phyloP scores from a whole-genome alignment of 2,329 filamentous ascomycete species.

The Colletotrichum ledebouriae region DNA sequence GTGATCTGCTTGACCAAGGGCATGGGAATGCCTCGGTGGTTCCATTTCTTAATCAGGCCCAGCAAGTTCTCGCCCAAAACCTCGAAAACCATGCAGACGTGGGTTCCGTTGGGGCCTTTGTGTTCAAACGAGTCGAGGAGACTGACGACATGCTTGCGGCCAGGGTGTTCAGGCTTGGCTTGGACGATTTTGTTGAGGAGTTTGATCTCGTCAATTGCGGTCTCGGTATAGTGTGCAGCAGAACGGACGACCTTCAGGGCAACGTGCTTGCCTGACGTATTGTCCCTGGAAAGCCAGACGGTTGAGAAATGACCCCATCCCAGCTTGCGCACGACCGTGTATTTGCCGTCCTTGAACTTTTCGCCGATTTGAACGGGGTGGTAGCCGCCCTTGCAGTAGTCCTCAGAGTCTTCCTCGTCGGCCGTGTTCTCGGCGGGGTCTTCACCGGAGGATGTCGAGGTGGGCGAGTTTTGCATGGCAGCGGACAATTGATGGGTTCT shows the following conservation, averaged over 20 bases:
- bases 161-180: slow-evolving; percentile 94
- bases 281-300: slow-evolving; percentile 88
- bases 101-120: slow-evolving; percentile 94
- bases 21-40: slow-evolving; percentile 97
- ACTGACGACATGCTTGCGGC: slow-evolving; percentile 94
- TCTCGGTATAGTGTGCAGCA: slow-evolving; percentile 98
- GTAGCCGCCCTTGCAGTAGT: slow-evolving; percentile 99
- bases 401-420: slow-evolving; percentile 98
- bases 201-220: slow-evolving; percentile 98
- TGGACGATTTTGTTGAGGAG: slow-evolving; percentile 96
- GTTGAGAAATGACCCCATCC: slow-evolving; percentile 99
- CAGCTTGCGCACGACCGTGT: slow-evolving; percentile 95
- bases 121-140: slow-evolving; percentile 97
- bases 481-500: slow-evolving; percentile 68
- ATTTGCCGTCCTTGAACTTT: slow-evolving; percentile 97
- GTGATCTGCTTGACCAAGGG: slow-evolving; percentile 98
- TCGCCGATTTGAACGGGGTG: slow-evolving; percentile 95
- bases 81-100: slow-evolving; percentile 99
- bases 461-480: slow-evolving; percentile 78
- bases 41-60: slow-evolving; percentile 97
- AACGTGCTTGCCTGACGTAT: slow-evolving; percentile 90
- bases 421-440: slow-evolving; percentile 92
- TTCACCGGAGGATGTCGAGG: slow-evolving; percentile 82
- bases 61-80: slow-evolving; percentile 95
- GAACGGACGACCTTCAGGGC: slow-evolving; percentile 98